Percentiles rank a stretch among this genome's conserved stretches.
Evolutionary conservation across 495 filamentous ascomycete genomes (phyloP).

Genomic region (Paragyromitra xinjiangensis): DNA sequence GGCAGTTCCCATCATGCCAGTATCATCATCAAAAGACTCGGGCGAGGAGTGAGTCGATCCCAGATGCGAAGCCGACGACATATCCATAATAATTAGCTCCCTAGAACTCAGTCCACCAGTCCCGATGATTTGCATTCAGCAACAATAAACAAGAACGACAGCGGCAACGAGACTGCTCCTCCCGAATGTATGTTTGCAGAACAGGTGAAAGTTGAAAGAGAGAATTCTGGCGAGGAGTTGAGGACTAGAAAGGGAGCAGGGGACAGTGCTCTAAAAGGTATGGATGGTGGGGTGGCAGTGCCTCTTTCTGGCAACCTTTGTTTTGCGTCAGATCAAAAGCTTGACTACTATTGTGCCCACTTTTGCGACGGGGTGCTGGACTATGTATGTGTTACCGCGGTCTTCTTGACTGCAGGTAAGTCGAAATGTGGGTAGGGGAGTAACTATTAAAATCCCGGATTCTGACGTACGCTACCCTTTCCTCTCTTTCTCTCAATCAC

Average conservation of each 20-base stretch:
- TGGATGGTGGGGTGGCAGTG: constrained; percentile 52
- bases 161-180: constrained; percentile 23
- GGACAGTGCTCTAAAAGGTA: constrained; percentile 35
- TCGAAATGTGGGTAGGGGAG: constrained; percentile 37
- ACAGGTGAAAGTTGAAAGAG: constrained; percentile 34
- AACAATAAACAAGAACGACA: constrained; percentile 21
- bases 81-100: constrained; percentile 46
- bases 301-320: constrained; percentile 42
- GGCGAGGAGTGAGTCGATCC: constrained; percentile 57
- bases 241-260: constrained; percentile 37
- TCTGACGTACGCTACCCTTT: constrained; percentile 44
- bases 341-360: constrained; percentile 41
- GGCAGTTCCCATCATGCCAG: constrained; percentile 55
- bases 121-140: constrained; percentile 39
- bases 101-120: constrained; percentile 30
- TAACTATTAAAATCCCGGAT: constrained; percentile 34
- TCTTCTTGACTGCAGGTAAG: constrained; percentile 39
- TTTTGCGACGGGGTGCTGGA: constrained; percentile 40
- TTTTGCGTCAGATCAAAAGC: constrained; percentile 53
- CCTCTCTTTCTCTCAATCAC: constrained; percentile 20
- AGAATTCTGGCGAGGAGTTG: constrained; percentile 36
- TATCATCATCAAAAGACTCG: constrained; percentile 53
- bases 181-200: constrained; percentile 33
- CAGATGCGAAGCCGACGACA: constrained; percentile 48
- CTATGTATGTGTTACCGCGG: constrained; percentile 45